A percentile compares a stretch with the other conserved stretches of the same genome.
Evolutionary conservation across 2,329 filamentous ascomycete genomes (phyloP).

Genomic region (Beauveria sp.): DNA sequence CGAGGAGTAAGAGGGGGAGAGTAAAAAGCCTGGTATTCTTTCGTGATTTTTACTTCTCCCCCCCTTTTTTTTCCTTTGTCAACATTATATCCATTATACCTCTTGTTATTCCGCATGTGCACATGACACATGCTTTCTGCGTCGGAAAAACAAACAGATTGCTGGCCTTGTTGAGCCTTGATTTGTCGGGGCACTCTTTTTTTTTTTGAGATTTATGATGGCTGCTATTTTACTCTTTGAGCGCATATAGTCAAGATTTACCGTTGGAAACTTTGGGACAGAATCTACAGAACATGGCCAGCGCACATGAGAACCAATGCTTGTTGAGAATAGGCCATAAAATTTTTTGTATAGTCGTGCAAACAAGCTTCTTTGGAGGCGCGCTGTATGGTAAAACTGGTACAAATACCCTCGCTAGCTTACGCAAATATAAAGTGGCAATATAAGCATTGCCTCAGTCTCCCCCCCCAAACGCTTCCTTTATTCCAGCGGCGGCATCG

Average conservation of each 20-base stretch:
- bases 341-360: not conserved
- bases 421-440: not conserved
- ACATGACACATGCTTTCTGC: not conserved
- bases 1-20: conserved; percentile 20
- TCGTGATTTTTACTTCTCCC: not conserved
- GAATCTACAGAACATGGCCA: not conserved
- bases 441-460: not conserved
- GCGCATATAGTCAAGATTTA: not conserved
- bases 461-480: too few species aligned
- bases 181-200: not conserved
- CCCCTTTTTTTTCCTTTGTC: not conserved
- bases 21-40: not conserved
- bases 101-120: not conserved
- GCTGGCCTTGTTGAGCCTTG: not conserved
- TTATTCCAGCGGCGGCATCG: too few species aligned
- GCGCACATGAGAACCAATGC: not conserved
- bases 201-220: not conserved
- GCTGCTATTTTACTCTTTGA: not conserved
- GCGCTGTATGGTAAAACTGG: not conserved
- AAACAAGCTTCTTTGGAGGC: not conserved
- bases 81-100: not conserved
- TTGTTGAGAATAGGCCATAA: not conserved
- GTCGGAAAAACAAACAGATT: not conserved
- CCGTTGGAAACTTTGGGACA: not conserved
- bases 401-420: not conserved